Base-by-base conservation (phyloP, 345 rosid genomes). In the Aquilaria yunnanensis region DNA sequence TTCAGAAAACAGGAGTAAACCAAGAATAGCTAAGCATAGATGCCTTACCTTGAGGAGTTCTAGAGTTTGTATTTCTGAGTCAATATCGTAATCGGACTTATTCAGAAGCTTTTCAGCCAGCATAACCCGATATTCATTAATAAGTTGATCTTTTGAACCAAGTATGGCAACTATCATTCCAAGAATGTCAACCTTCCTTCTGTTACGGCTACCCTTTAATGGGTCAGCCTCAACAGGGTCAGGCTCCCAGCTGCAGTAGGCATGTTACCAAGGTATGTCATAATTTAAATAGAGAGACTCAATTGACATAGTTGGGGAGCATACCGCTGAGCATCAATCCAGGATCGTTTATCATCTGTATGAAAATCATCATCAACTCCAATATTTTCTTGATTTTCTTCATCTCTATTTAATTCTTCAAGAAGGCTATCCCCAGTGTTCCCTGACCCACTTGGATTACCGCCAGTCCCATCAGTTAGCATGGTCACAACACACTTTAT, bases 171-270 rank as follows among this genome's bases (percentile, higher is more conserved):
- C 97, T 78, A 94, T 79, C 99, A 94, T 88, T 60, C 92, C 99
- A 23, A 94, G 77, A 70, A 90, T 83, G 83, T 90, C 93, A 66
- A 86, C 91, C 66, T 94, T 94, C 79, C 95, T 80, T 67, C 78
- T 87, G 69, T 74, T 90, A 63, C 84, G 76, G 71, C 95, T 88
- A 54, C 92, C 90, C 82, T 86, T 94, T 64, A 67, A 75, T 51
- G 99, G 97, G 64, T 88, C 96, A 72, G 95, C 96, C 73, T 85
- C 97, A 10, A 76, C 87, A 72, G 96, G 96, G 69, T 94, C 99
- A n/a, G 96, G 97, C 78, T 88, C 95, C 99, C 99, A 94, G 66
- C 99, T 94, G 76, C 74, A 50, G 65, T 70, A 66, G 50, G 58
- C 51, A 63, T 65, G 61, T 74, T 30, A 63, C 43, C 43, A 37